Percentiles rank a stretch among this genome's conserved stretches.
phyloP scores from a whole-genome alignment of 148 eudicot species.

The Silene uniflora region DNA sequence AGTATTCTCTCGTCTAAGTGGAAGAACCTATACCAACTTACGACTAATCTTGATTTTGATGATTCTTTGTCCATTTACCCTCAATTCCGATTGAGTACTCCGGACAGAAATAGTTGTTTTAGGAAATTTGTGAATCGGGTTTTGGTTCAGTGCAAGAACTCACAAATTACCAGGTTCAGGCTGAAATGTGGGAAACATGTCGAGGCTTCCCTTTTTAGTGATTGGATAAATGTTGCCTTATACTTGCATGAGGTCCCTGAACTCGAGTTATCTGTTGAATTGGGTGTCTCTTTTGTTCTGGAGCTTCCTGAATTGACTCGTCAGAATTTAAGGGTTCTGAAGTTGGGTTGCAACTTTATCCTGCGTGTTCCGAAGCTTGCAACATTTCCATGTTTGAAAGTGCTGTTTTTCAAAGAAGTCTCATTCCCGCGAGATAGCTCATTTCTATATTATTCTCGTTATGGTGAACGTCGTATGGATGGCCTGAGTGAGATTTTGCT shows the following conservation, averaged over 20 bases:
- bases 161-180: constrained; percentile 12
- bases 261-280: constrained; percentile 15
- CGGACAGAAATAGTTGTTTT: background rate
- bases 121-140: constrained; percentile 7
- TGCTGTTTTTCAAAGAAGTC: constrained; percentile 14
- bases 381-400: constrained; percentile 22
- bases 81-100: background rate
- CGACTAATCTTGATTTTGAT: constrained; percentile 20
- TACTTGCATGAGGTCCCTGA: background rate
- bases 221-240: constrained; percentile 13
- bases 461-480: no score
- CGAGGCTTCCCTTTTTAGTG: no score
- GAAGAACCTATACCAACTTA: constrained; percentile 13
- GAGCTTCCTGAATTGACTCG: constrained; percentile 2
- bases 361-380: constrained; percentile 2
- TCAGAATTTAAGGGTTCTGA: constrained; percentile 20
- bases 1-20: constrained; percentile 16
- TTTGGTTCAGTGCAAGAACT: constrained; percentile 3
- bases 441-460: no score
- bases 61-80: background rate
- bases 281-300: background rate
- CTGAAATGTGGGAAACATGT: constrained; percentile 18
- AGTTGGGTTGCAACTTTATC: constrained; percentile 16
- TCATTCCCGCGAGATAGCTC: background rate
- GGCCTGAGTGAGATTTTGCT: constrained; percentile 6